These are phyloP conservation scores for Monosporascus ibericus DNA, from an alignment of 2,329 filamentous ascomycete genomes.

Conservation along the genomic window DNA sequence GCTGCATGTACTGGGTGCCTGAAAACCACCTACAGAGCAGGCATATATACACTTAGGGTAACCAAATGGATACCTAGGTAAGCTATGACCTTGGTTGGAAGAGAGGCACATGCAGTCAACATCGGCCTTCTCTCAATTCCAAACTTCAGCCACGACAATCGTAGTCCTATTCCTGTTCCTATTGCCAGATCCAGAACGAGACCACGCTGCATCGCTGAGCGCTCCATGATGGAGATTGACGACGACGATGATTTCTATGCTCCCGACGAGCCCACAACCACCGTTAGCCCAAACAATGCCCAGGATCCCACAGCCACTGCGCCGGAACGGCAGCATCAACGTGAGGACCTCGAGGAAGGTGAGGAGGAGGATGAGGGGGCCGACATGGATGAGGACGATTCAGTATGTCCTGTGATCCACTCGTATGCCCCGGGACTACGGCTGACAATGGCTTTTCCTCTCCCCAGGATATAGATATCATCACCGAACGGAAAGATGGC, in stretches of 20 bases:
- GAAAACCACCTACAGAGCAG: no score
- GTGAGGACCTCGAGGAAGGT: conserved; percentile 56
- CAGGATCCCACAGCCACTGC: conserved; percentile 18
- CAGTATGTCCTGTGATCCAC: conserved; percentile 26
- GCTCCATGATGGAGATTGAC: conserved; percentile 54
- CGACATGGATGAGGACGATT: conserved; percentile 56
- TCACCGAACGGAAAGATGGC: conserved; percentile 61
- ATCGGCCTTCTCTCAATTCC: no score
- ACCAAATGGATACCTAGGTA: no score
- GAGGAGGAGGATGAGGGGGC: conserved; percentile 58
- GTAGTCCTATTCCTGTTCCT: no score
- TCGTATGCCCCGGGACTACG: not conserved
- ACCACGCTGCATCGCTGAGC: no score
- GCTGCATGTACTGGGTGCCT: no score
- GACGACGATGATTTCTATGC: conserved; percentile 64
- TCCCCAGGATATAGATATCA: conserved; percentile 59
- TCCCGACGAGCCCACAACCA: conserved; percentile 44
- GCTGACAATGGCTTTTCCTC: not conserved
- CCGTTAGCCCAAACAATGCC: conserved; percentile 12
- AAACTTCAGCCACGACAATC: no score
- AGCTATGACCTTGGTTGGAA: no score
- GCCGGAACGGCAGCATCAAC: conserved; percentile 29
- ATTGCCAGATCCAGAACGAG: no score
- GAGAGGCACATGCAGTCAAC: no score
- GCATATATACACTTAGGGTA: no score